Base-by-base conservation (phyloP, 2,329 filamentous ascomycete genomes). In the Dactylellina drechsleri region DNA sequence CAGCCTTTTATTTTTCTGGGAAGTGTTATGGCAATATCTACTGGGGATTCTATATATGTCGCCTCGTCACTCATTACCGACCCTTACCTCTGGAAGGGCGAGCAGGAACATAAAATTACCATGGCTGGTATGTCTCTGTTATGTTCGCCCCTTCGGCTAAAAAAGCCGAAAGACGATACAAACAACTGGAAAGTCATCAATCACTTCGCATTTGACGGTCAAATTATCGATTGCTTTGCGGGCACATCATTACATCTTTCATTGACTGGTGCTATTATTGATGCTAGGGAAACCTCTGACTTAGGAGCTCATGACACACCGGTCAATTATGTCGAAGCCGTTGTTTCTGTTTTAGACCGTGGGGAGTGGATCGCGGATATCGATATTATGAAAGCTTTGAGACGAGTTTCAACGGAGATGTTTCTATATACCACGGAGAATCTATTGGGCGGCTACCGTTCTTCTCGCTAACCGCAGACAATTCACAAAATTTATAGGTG, bases 1-100 rank as follows among this genome's bases (percentile, higher is more conserved):
- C n/a, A n/a, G n/a, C n/a, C n/a, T n/a, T n/a, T n/a, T n/a, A n/a
- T n/a, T n/a, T n/a, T n/a, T n/a, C n/a, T n/a, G n/a, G n/a, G n/a
- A n/a, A n/a, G n/a, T n/a, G 62, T 66, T 3, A 73, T 73, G 54
- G 68, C 60, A n/a, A 66, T 73, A 41, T 73, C 68, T 8, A 26
- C 47, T 16, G 54, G 49, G 6, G 61, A 73, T 18, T 73, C 68
- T 0, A 54, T 73, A 16, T 73, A 66, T 36, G 60, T 66, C 5
- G 28, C 60, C n/a, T 59, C 60, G 2, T 36, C 62, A 10, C 45
- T 73, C 0, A 16, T 60, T 5, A 43, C 40, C 3, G 68, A 73
- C 8, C 68, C 68, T 26, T 59, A 26, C 5, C 1, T 23, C 1
- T 49, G 23, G 4, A 40, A 23, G 7, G 40, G 13, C 1, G 47